Conservation (phyloP, 2,329 filamentous ascomycete genomes). For the Aaosphaeria arxii region DNA sequence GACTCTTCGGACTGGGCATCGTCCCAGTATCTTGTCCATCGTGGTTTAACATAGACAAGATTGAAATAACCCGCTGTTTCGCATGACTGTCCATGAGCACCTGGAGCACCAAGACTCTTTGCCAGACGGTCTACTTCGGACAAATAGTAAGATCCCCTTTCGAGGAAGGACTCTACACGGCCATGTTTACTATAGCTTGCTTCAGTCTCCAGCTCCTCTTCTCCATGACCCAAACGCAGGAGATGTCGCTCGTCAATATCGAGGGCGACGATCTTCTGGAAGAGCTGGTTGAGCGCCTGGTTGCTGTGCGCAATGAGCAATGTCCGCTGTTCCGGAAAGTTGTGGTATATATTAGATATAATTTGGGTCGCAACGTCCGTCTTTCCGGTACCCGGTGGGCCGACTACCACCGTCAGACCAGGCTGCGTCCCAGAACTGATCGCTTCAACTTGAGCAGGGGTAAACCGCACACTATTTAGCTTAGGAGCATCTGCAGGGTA, state of each 20-base stretch:
- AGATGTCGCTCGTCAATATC: constrained; percentile 96
- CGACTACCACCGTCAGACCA: constrained; percentile 88
- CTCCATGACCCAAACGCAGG: constrained; percentile 86
- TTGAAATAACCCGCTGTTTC: constrained; percentile 98
- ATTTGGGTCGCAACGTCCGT: constrained; percentile 99
- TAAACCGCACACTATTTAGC: constrained; percentile 82
- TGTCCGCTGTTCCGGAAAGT: constrained; percentile 90
- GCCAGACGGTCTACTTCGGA: constrained; percentile 84
- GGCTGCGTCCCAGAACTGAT: constrained; percentile 93
- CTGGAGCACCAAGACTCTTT: constrained; percentile 77
- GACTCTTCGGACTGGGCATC: constrained; percentile 55
- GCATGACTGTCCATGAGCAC: constrained; percentile 92
- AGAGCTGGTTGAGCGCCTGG: constrained; percentile 94
- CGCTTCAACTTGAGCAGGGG: constrained; percentile 84
- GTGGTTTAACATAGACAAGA: constrained; percentile 81
- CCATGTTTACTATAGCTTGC: constrained; percentile 91
- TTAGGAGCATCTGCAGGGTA: constrained; percentile 84
- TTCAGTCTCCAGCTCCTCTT: constrained; percentile 87
- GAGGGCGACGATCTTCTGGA: constrained; percentile 94
- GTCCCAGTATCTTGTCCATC: constrained; percentile 83
- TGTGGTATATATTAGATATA: constrained; percentile 98
- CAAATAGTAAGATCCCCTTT: constrained; percentile 76
- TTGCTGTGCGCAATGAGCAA: constrained; percentile 95
- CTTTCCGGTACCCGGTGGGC: constrained; percentile 94
- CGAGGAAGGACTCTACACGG: constrained; percentile 90